Evolutionary conservation across 441 rosid genomes (phyloP).

Genomic region (Gossypium laxum): DNA sequence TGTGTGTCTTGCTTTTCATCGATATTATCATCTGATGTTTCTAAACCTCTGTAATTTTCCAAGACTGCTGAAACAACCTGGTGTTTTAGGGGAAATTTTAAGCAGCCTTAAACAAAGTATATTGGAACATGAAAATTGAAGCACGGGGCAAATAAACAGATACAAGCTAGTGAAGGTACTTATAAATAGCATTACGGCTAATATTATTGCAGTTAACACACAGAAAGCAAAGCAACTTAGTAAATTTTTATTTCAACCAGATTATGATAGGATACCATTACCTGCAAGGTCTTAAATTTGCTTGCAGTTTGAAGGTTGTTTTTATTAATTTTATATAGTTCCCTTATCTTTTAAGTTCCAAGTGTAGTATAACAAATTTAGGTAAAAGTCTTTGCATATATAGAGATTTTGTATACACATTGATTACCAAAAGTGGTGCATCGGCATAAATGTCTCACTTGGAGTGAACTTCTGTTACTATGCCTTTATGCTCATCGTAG

Average conservation of each 20-base stretch:
- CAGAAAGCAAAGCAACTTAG: background rate
- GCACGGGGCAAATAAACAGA: background rate
- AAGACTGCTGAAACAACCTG: constrained; percentile 58
- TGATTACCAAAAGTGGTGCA: background rate
- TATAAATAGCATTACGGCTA: background rate
- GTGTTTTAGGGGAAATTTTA: constrained; percentile 2
- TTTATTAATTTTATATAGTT: background rate
- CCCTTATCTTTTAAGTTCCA: background rate
- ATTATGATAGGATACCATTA: background rate
- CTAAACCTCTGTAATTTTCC: constrained; percentile 43
- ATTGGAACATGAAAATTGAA: background rate
- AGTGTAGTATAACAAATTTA: background rate
- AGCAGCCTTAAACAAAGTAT: background rate
- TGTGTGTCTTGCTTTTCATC: constrained; percentile 29
- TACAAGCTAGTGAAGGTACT: background rate
- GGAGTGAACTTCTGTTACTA: background rate
- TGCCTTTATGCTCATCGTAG: background rate
- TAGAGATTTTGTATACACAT: background rate
- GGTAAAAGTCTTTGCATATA: background rate
- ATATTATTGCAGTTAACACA: background rate
- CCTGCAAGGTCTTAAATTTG: background rate
- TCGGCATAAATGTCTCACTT: background rate
- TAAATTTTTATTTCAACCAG: constrained; percentile 5
- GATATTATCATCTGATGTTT: constrained; percentile 19
- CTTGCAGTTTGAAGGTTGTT: background rate